Base-by-base conservation (phyloP, 202 grass and related monocot genomes). In the Alloteropsis angusta region DNA sequence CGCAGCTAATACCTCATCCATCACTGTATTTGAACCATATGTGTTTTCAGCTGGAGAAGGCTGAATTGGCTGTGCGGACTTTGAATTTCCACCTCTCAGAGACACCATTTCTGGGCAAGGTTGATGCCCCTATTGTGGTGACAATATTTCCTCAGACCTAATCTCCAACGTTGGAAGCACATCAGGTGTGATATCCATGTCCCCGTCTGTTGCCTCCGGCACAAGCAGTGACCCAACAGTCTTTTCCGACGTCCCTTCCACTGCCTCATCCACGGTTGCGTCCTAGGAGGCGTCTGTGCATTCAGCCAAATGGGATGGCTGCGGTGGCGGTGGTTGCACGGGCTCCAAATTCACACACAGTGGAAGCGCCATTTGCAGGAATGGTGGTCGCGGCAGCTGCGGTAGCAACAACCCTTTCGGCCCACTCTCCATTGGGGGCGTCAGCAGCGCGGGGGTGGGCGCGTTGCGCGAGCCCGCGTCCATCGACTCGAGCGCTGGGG, bases 291-390 rank as follows among this genome's bases (percentile, higher is more conserved):
- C 42, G 43, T 35, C 18, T 66, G 59, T 46, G 75, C 36, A 67
- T 60, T 37, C 80, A 47, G 16, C 13, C 7, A 15, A 23, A 32
- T 69, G 39, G 25, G 39, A 81, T n/a, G 49, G 49, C 18, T 19
- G 53, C n/a, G 37, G 60, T 61, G 80, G 69, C 11, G 10, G 36
- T 15, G 45, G 50, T 17, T 60, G 12, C 18, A 39, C 9, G 5
- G 22, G 35, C 59, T 67, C 67, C 18, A 11, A 58, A 74, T 74
- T 74, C 17, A 75, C 80, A 84, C 60, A 69, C 21, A 18, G 42
- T 35, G 10, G 50, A 25, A 48, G 35, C 15, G 46, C 15, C 10
- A 55, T 63, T 25, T 53, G 22, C 10, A 11, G 36, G 16, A 36
- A 16, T 17, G 34, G 45, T 61, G 81, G 69, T 10, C 11, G 52